Evolutionary conservation across 306 rosid species (phyloP), one percentile per base, ranked within the genome.

Genomic region (Abrus precatorius): DNA sequence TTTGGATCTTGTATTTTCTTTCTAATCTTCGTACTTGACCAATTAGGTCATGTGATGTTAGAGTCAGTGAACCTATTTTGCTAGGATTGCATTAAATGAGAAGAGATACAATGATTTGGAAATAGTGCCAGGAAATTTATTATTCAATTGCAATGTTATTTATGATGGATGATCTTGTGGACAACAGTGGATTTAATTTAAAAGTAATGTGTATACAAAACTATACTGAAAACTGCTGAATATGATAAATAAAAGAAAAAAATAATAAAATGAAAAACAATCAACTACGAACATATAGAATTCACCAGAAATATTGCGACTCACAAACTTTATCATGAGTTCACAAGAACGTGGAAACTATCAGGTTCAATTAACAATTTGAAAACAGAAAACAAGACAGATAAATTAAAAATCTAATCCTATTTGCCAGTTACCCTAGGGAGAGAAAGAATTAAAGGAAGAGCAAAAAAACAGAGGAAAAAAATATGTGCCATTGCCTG

Each of bases 61-160:
- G 59, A 40, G 52, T 57, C 8, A 5, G 36, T 68, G 62, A 28
- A 53, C 57, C 40, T 41, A 61, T 36, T 66, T 32, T 32, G 48
- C 20, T 72, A 64, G 66, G 53, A 62, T 72, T 72, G 44, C 34
- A 45, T 62, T 13, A 65, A 45, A 3, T 9, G 29, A 61, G 69
- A 77, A 76, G 47, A 7, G 38, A 54, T 60, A 8, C 32, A n/a
- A 13, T 52, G 34, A 54, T 47, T 53, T 53, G 36, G 13, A 33
- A 65, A 13, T 65, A 9, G 40, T 27, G 38, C 11, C 34, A 34
- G 75, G 55, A 9, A 56, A 30, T 3, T 50, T 63, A 13, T 48
- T 78, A 11, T 7, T 32, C 12, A n/a, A 6, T 28, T 54, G 36
- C 56, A 1, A 27, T 52, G 6, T 52, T 52, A 13, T 52, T 33